Base-by-base conservation (phyloP, 2,329 filamentous ascomycete species). In the Fusarium metavorans region DNA sequence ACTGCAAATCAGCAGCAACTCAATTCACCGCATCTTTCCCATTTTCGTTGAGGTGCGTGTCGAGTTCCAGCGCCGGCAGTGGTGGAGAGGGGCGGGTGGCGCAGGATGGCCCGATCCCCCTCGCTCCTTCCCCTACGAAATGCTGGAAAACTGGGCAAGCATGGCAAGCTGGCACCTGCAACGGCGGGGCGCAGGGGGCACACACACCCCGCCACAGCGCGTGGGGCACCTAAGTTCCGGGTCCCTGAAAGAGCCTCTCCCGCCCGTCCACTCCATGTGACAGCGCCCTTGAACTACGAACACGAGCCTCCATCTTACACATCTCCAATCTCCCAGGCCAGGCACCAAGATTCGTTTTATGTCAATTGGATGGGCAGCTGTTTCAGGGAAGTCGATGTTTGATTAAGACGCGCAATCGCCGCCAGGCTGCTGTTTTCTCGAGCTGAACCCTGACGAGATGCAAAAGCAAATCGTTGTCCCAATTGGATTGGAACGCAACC, bases 21-120 rank as follows among this genome's bases (percentile, higher is more conserved):
- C 56, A 76, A 73, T 78, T 78, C 76, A 78, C 76, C 76, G 76
- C 72, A 78, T 78, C 74, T 74, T 71, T 59, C 48, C 48, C 54
- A 48, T 61, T 57, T 25, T 60, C 32, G 62, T 48, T 50, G 43
- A 45, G 32, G 27, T 69, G 57, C 57, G 62, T 67, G 72, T 52
- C 61, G 41, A 57, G 43, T 66, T 68, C 58, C 70, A 62, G 67
- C 48, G 43, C 56, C 27, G 30, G 65, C 61, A 77, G 63, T 66
- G 73, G 70, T 71, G 62, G 54, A 56, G 59, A 35, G 30, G 23
- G 23, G 27, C 48, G 48, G 48, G 50, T 64, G 50, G 48, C 58
- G 32, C 60, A 71, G 57, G 45, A 43, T 74, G 73, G 68, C 63
- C 66, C 71, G 65, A 74, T 72, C 63, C 27, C 37, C 39, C 23